Evolutionary conservation across 2,329 filamentous ascomycete species (phyloP).

Genomic region (Fusarium fujikuroi): DNA sequence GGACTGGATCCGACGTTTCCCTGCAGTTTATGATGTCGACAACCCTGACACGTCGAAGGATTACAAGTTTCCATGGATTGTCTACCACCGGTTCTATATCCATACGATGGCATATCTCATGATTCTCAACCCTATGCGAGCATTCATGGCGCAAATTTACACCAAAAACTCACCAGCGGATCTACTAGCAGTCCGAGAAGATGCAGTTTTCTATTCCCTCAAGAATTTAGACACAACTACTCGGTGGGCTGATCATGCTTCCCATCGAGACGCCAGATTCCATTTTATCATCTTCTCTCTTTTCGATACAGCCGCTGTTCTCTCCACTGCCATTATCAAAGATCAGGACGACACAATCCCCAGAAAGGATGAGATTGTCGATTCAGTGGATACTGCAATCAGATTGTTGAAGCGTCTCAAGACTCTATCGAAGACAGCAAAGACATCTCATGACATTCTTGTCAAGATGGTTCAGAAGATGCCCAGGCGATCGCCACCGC

Average conservation of each 20-base stretch:
- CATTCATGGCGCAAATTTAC: conserved; percentile 55
- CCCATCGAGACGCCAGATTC: conserved; percentile 59
- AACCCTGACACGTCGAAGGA: conserved; percentile 56
- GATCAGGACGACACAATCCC: conserved; percentile 54
- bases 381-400: conserved; percentile 51
- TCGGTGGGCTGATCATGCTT: conserved; percentile 55
- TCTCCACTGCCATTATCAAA: conserved; percentile 62
- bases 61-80: conserved; percentile 52
- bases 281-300: conserved; percentile 63
- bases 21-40: conserved; percentile 51
- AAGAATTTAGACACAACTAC: conserved; percentile 54
- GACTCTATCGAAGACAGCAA: conserved; percentile 48
- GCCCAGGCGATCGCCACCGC: conserved; percentile 40
- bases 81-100: conserved; percentile 58
- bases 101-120: conserved; percentile 58
- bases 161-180: conserved; percentile 41
- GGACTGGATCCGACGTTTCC: conserved; percentile 55
- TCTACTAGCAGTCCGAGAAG: conserved; percentile 51
- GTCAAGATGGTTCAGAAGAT: conserved; percentile 45
- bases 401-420: conserved; percentile 48
- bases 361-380: conserved; percentile 52
- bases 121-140: conserved; percentile 58
- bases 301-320: conserved; percentile 61
- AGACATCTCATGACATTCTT: conserved; percentile 50
- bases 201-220: conserved; percentile 56